Percentiles rank a stretch among this genome's conserved stretches.
These are phyloP conservation scores for Tetrahymena thermophila DNA, from an alignment of 73 alveolate species.

Conservation along the genomic window DNA sequence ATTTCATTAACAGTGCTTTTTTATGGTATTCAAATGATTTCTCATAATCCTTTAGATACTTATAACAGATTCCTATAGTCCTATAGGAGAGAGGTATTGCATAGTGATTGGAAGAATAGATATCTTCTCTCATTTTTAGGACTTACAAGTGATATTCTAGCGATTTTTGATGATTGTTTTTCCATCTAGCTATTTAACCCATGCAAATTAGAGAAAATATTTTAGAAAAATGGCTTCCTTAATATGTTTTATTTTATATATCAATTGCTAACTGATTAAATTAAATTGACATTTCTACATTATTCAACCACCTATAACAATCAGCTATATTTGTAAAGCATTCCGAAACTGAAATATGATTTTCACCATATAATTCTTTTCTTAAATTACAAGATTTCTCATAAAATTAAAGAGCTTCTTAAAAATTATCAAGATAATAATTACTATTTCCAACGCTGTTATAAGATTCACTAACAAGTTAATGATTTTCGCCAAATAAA, in stretches of 20 bases:
- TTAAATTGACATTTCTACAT: neutral
- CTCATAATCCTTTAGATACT: neutral
- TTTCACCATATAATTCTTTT: neutral
- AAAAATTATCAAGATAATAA: neutral
- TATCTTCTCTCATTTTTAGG: neutral
- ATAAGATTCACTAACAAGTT: neutral
- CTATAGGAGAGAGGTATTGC: neutral
- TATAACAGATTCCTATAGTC: neutral
- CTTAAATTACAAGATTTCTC: neutral
- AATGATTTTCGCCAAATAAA: neutral
- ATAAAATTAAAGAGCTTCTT: neutral
- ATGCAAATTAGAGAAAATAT: neutral
- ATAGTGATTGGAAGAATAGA: neutral
- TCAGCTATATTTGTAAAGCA: neutral
- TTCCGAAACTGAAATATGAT: neutral
- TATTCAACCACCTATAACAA: neutral
- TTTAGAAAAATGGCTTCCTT: neutral
- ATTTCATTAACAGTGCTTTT: neutral
- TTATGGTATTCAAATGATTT: neutral
- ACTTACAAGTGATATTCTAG: neutral
- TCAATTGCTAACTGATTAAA: neutral
- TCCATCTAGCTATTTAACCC: neutral
- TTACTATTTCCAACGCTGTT: neutral
- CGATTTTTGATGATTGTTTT: neutral
- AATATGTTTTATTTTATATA: neutral